These are phyloP conservation scores for Cladorrhinum sp. DNA, from an alignment of 2,329 filamentous ascomycete genomes.

Conservation along the genomic window DNA sequence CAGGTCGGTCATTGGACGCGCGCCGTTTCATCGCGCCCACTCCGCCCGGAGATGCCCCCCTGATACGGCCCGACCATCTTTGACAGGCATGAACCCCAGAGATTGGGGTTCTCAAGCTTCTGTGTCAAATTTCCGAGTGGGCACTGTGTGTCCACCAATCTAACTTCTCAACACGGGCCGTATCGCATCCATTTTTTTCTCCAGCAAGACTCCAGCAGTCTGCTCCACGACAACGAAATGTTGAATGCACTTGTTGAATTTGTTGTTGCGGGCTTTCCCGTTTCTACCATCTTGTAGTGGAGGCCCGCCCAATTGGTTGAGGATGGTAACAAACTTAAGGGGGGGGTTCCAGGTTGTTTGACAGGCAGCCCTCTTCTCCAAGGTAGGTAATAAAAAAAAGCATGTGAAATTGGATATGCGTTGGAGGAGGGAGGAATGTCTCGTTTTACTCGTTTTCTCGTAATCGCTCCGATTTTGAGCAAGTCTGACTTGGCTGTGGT, in stretches of 20 bases:
- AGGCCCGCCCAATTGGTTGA: not conserved
- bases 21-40: not conserved
- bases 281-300: not conserved
- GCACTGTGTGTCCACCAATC: not conserved
- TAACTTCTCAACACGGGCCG: constrained; percentile 6
- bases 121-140: constrained; percentile 21
- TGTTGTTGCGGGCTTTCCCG: not conserved
- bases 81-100: constrained; percentile 1
- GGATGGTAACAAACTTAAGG: not conserved
- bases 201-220: not conserved
- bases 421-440: not conserved
- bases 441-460: not conserved
- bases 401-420: not conserved
- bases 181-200: constrained; percentile 3
- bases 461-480: not conserved
- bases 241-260: not conserved
- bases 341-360: not conserved
- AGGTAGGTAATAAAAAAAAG: too few relatives aligned
- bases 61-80: constrained; percentile 3
- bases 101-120: constrained; percentile 6
- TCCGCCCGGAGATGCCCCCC: constrained; percentile 1
- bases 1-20: not conserved
- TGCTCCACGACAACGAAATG: not conserved
- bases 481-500: not conserved
- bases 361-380: too few relatives aligned